These are phyloP conservation scores for Zopfochytrium polystomum DNA, from an alignment of 371 early-diverging fungal genomes.

Conservation along the genomic window DNA sequence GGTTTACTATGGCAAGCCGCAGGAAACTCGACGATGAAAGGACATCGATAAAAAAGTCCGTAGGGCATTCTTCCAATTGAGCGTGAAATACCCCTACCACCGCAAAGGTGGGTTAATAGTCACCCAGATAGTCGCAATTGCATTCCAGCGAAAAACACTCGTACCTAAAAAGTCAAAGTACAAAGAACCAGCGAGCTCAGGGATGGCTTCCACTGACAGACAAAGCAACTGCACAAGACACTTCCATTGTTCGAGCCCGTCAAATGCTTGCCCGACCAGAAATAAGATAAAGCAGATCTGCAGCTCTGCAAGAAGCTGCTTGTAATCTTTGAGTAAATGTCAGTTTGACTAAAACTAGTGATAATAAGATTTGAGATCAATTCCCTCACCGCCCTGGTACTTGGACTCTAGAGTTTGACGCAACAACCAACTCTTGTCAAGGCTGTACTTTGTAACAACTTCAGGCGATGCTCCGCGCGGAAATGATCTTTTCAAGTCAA, in stretches of 20 bases:
- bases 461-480: constrained; percentile 67
- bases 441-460: constrained; percentile 74
- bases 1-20: constrained; percentile 19
- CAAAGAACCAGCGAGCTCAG: background rate
- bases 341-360: constrained; percentile 6
- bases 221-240: constrained; percentile 68
- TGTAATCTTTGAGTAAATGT: constrained; percentile 24
- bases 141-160: constrained; percentile 3
- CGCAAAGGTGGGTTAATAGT: background rate
- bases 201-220: constrained; percentile 53
- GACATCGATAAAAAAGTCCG: constrained; percentile 75
- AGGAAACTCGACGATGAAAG: constrained; percentile 73
- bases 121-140: background rate
- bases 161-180: constrained; percentile 38
- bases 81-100: constrained; percentile 44
- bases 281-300: constrained; percentile 79
- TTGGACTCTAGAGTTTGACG: constrained; percentile 41
- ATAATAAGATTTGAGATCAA: background rate
- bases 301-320: constrained; percentile 69
- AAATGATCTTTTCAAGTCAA: constrained; percentile 81
- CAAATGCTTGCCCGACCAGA: constrained; percentile 77
- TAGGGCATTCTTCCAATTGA: constrained; percentile 76
- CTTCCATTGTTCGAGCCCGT: constrained; percentile 90
- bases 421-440: constrained; percentile 88
- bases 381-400: constrained; percentile 52